A percentile compares a stretch with the other conserved stretches of the same genome.
Conservation (phyloP, 441 rosid species). For the Kokia cookei region DNA sequence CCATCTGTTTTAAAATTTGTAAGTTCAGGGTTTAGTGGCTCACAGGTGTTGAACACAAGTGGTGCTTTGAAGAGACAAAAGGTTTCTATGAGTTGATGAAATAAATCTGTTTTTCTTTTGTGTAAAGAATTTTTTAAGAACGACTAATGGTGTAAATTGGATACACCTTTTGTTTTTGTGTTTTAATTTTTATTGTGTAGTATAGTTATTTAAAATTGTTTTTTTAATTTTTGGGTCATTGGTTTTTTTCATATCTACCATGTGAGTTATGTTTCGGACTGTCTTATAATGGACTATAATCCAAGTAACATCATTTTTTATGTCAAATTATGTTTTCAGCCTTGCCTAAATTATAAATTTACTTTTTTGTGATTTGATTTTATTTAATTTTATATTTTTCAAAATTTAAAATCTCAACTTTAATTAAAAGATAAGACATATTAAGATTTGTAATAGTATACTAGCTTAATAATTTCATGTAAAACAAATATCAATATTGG, state of each 20-base stretch:
- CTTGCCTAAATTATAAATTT: too few relatives aligned
- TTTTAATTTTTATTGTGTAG: not conserved
- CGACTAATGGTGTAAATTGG: constrained; percentile 30
- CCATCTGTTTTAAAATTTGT: constrained; percentile 44
- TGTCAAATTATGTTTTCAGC: too few relatives aligned
- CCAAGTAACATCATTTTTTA: too few relatives aligned
- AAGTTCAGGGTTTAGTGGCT: constrained; percentile 18
- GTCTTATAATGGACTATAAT: too few relatives aligned
- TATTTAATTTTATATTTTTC: too few relatives aligned
- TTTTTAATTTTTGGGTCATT: not conserved
- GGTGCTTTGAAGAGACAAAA: constrained; percentile 46
- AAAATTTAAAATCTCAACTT: too few relatives aligned
- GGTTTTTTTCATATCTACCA: not conserved
- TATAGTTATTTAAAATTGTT: not conserved
- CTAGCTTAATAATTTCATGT: too few relatives aligned
- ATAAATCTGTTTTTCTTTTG: not conserved
- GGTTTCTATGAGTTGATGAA: constrained; percentile 30
- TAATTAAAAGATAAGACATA: too few relatives aligned
- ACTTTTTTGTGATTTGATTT: too few relatives aligned
- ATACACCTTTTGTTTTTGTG: not conserved
- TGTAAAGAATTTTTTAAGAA: constrained; percentile 14
- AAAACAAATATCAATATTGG: too few relatives aligned
- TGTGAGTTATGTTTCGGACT: too few relatives aligned
- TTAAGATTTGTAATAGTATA: too few relatives aligned
- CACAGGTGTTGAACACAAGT: constrained; percentile 17